Evolutionary conservation across 352 stramenopile genomes (phyloP).

Genomic region (Globisporangium abappressorium): DNA sequence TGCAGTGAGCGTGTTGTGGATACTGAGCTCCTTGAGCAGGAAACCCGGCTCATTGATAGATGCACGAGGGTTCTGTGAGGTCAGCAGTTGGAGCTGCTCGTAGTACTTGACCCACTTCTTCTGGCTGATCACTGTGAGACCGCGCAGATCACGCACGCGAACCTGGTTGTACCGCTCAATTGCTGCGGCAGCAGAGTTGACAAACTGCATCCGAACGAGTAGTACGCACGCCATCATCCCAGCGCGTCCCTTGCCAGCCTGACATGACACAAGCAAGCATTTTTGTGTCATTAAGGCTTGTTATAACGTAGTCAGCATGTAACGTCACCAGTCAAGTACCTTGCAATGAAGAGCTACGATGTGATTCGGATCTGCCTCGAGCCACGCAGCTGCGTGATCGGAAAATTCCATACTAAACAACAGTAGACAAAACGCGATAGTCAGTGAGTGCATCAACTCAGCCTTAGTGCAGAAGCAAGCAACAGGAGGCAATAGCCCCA

Average conservation of each 20-base stretch:
- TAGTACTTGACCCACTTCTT: slow-evolving; percentile 77
- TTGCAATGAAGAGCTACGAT: slow-evolving; percentile 76
- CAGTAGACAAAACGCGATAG: neutral
- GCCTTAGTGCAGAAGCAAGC: neutral
- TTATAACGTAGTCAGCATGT: no score
- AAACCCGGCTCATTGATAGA: slow-evolving; percentile 6
- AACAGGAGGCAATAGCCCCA: neutral
- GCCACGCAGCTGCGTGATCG: slow-evolving; percentile 63
- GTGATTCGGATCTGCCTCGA: slow-evolving; percentile 34
- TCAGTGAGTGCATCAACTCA: neutral
- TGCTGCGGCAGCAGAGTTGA: slow-evolving; percentile 33
- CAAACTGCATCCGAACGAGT: slow-evolving; percentile 62
- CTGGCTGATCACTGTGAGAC: slow-evolving; percentile 65
- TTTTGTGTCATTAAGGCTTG: no score
- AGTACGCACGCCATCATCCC: slow-evolving; percentile 82
- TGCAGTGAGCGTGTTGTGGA: slow-evolving; percentile 18
- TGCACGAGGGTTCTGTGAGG: neutral
- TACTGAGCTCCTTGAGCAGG: slow-evolving; percentile 8
- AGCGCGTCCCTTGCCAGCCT: slow-evolving; percentile 68
- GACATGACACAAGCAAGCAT: neutral
- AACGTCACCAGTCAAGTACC: slow-evolving; percentile 18
- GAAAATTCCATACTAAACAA: slow-evolving; percentile 59
- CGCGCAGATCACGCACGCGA: slow-evolving; percentile 50
- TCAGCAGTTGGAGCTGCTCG: slow-evolving; percentile 21
- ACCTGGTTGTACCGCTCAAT: slow-evolving; percentile 71